Evolutionary conservation across 208 protist genomes (phyloP).

Genomic region (Angomonas ambiguus): DNA sequence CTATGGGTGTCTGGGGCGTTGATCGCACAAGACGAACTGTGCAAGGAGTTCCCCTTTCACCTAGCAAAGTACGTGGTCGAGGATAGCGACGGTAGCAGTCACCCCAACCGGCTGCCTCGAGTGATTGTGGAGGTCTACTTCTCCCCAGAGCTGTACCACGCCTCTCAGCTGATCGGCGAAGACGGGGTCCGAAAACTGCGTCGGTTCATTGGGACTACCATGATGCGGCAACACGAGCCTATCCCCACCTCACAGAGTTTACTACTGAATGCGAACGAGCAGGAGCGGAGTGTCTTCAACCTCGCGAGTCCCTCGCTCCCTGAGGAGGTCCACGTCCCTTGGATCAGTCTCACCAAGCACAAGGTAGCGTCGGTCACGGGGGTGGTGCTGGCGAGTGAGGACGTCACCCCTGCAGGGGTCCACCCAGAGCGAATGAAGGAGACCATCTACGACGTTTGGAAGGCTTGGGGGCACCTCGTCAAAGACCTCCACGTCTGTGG

Average conservation of each 20-base stretch:
- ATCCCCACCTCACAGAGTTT: conserved; percentile 55
- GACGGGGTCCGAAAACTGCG: conserved; percentile 59
- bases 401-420: conserved; percentile 6
- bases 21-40: conserved; percentile 51
- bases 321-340: not conserved
- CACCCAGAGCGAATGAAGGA: conserved; percentile 36
- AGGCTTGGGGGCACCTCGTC: conserved; percentile 78
- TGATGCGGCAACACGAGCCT: conserved; percentile 78
- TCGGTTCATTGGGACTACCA: conserved; percentile 63
- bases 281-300: conserved; percentile 21
- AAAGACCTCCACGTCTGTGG: conserved; percentile 84
- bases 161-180: conserved; percentile 47
- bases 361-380: conserved; percentile 5
- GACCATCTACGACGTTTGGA: conserved; percentile 64
- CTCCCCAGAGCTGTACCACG: conserved; percentile 70
- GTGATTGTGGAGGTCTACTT: conserved; percentile 82
- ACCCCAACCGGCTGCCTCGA: conserved; percentile 22
- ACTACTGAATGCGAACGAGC: conserved; percentile 40
- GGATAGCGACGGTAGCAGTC: not conserved
- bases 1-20: conserved; percentile 77
- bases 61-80: conserved; percentile 56
- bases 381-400: conserved; percentile 7
- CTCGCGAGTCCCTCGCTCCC: conserved; percentile 25
- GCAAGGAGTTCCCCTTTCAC: conserved; percentile 76
- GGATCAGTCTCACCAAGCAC: not conserved